Percentiles rank a stretch among this genome's conserved stretches.
These are phyloP conservation scores for Gaeumannomyces tritici DNA, from an alignment of 2,329 filamentous ascomycete genomes.

Conservation along the genomic window DNA sequence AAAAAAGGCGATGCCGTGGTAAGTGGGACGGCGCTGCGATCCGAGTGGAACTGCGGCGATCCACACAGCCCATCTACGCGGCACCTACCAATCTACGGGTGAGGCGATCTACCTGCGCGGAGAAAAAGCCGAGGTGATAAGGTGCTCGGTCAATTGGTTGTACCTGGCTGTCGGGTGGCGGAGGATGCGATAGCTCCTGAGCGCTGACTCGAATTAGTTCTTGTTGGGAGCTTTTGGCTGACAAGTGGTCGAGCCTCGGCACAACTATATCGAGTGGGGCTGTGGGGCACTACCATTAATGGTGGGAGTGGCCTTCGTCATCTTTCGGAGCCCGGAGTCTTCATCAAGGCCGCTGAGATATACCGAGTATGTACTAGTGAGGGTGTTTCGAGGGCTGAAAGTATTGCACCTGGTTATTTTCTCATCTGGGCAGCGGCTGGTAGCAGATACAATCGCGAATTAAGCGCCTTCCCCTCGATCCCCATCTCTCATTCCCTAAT, in stretches of 20 bases:
- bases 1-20: not conserved
- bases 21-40: not conserved
- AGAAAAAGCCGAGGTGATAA: not conserved
- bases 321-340: not conserved
- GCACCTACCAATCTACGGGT: no score
- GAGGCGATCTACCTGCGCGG: not conserved
- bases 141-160: not conserved
- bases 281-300: no score
- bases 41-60: not conserved
- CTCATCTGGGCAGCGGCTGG: no score
- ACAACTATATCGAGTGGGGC: not conserved
- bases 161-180: not conserved
- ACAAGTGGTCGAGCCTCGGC: not conserved
- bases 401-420: no score
- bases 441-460: not conserved
- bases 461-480: not conserved
- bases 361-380: no score
- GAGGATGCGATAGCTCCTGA: not conserved
- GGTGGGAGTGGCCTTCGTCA: not conserved
- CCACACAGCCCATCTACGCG: not conserved
- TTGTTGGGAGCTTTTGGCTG: not conserved
- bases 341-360: not conserved
- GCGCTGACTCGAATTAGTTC: not conserved
- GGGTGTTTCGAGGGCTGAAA: not conserved
- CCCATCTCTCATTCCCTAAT: constrained; percentile 14